Conservation (phyloP, 129 eudicot species). For the Flaveria robusta region DNA sequence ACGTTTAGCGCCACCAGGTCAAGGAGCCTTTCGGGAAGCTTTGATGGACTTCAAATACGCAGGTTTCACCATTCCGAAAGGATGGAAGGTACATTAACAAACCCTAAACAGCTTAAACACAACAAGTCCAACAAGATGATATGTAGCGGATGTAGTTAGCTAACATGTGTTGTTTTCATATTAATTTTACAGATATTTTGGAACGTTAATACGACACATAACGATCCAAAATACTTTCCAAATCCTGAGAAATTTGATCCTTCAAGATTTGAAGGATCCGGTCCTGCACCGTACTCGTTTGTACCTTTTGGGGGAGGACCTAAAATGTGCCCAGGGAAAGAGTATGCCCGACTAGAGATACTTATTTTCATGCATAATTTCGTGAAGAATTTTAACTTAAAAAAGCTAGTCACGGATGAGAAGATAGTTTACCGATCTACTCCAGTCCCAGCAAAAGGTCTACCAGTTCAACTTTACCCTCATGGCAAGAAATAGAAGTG, state of each 20-base stretch:
- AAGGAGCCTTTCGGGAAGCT: constrained; percentile 46
- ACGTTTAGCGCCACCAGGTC: constrained; percentile 40
- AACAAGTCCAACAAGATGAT: neutral
- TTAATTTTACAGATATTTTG: constrained; percentile 45
- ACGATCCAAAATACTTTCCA: constrained; percentile 42
- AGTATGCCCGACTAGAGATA: constrained; percentile 49
- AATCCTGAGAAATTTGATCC: constrained; percentile 46
- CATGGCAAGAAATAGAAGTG: constrained; percentile 29
- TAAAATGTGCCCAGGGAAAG: constrained; percentile 50
- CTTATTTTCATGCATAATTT: constrained; percentile 48
- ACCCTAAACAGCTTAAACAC: neutral
- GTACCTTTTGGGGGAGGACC: constrained; percentile 55
- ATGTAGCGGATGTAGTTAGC: neutral
- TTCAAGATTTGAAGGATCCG: constrained; percentile 49
- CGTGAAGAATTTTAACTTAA: constrained; percentile 39
- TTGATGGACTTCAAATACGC: constrained; percentile 35
- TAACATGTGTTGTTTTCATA: neutral
- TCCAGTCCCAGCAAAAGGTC: constrained; percentile 41
- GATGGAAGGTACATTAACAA: constrained; percentile 38
- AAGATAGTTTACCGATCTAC: constrained; percentile 41
- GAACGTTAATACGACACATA: constrained; percentile 41
- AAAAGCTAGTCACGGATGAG: constrained; percentile 37
- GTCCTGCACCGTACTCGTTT: constrained; percentile 43
- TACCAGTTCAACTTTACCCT: constrained; percentile 40
- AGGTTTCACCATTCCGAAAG: constrained; percentile 43